Base-by-base conservation (phyloP, 1,139 yeast species). In the Debaryomyces subglobosus region DNA sequence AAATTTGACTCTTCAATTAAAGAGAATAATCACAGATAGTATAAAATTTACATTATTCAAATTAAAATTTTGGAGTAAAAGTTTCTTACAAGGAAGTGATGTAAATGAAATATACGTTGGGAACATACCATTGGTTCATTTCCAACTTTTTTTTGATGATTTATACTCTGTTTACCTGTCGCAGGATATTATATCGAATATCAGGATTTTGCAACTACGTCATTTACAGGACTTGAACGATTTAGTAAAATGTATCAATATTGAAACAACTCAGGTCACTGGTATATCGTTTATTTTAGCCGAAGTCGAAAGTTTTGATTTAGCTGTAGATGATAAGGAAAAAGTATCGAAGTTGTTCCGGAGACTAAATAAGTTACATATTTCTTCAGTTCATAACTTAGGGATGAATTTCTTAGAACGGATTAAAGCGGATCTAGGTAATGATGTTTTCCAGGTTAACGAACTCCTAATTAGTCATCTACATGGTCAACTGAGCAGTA, bases 41-140 rank as follows among this genome's bases (percentile, higher is more conserved):
- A 39, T 55, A 5, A 46, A 49, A 12, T 56, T 56, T 32, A 24
- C 50, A 16, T 34, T 56, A 12, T 56, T 55, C 36, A 55, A 56
- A 43, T 43, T 55, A 16, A 52, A 49, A 32, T 47, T 50, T 23
- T 55, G 58, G 59, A 34, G 38, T 12, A 39, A 35, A 8, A 43
- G 30, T 12, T 44, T 37, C 21, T 49, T 49, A 8, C 24, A 38
- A 13, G n/a, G 42, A 20, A 45, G 44, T 37, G 39, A 23, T 10
- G 35, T 48, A 33, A 33, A 24, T 9, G 16, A 33, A 13, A 39
- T 55, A 18, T 48, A 47, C 44, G 46, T 56, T 44, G 56, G 55
- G 2, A 48, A 48, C 23, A 48, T 82, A 4, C 57, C 58, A 1
- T 34, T 49, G 18, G 51, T 45, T 36, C 59, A 56, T 24, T 47